Evolutionary conservation across 106 monocot species (phyloP).

Genomic region (Acorus gramineus): DNA sequence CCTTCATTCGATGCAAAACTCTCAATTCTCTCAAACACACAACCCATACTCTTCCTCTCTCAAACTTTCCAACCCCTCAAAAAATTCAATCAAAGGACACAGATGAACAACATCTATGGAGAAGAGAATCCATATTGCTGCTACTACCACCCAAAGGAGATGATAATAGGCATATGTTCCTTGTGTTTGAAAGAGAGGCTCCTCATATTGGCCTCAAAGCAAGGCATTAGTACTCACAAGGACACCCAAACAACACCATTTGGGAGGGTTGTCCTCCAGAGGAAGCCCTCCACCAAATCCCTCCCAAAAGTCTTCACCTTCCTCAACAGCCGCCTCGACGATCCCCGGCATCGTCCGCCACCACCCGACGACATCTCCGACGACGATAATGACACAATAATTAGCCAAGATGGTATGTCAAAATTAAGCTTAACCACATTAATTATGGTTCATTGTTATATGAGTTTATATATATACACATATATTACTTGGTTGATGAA

Average conservation of each 20-base stretch:
- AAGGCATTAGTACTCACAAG: conserved; percentile 8
- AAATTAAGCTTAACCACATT: too few relatives aligned
- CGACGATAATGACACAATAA: conserved; percentile 28
- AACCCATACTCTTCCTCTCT: too few relatives aligned
- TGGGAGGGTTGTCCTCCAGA: conserved; percentile 6
- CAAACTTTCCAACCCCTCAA: too few relatives aligned
- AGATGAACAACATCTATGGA: conserved; percentile 6
- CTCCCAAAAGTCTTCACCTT: conserved; percentile 52
- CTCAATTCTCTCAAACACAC: too few relatives aligned
- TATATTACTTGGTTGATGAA: too few relatives aligned
- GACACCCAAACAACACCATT: conserved; percentile 11
- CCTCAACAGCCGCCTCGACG: conserved; percentile 22
- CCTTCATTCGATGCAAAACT: too few relatives aligned
- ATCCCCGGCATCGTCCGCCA: conserved; percentile 5
- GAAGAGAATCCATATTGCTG: conserved; percentile 26
- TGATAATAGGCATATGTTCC: conserved; percentile 61
- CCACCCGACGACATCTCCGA: not conserved
- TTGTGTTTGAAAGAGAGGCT: conserved; percentile 80
- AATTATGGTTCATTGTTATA: too few relatives aligned
- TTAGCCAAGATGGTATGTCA: conserved; percentile 50
- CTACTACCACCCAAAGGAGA: conserved; percentile 61
- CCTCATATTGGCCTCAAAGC: conserved; percentile 47
- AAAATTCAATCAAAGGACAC: too few relatives aligned
- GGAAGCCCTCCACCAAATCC: conserved; percentile 18
- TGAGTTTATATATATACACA: too few relatives aligned